Evolutionary conservation across 139 green algal genomes (phyloP).

Genomic region (Ettlia oleoabundans): DNA sequence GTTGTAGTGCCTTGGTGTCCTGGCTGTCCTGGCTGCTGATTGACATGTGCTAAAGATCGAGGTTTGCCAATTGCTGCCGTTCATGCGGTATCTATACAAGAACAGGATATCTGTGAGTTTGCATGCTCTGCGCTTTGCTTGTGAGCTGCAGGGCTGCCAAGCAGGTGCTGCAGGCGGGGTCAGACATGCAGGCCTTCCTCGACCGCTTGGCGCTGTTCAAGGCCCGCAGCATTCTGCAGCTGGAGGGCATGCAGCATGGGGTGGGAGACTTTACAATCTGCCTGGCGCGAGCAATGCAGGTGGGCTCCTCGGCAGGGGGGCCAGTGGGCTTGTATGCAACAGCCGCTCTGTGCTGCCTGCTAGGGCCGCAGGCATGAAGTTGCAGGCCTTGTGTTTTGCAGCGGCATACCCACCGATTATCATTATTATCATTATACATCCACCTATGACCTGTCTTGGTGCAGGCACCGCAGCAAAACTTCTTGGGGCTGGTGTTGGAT

Average conservation of each 20-base stretch:
- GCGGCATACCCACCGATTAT: background rate
- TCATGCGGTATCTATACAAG: too few species aligned
- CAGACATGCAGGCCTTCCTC: slow-evolving; percentile 20
- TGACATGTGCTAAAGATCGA: too few species aligned
- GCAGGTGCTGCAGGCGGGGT: slow-evolving; percentile 25
- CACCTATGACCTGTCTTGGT: background rate
- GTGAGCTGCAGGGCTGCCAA: background rate
- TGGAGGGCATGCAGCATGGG: slow-evolving; percentile 5
- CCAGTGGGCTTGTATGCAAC: too few species aligned
- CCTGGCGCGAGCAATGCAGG: slow-evolving; percentile 23
- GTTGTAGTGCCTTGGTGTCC: too few species aligned
- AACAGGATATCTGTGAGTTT: too few species aligned
- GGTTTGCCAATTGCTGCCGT: too few species aligned
- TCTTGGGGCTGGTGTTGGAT: slow-evolving; percentile 14
- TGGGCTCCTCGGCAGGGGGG: too few species aligned
- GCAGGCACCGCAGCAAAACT: slow-evolving; percentile 29
- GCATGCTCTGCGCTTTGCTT: background rate
- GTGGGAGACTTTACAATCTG: slow-evolving; percentile 21
- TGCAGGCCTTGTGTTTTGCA: background rate
- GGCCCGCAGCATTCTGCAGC: slow-evolving; percentile 10
- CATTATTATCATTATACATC: too few species aligned
- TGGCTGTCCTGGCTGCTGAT: too few species aligned
- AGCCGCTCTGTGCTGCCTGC: background rate
- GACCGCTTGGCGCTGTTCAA: background rate
- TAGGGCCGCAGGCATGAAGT: background rate